These are phyloP conservation scores for Penicillium sp. DNA, from an alignment of 2,329 filamentous ascomycete species.

Conservation along the genomic window DNA sequence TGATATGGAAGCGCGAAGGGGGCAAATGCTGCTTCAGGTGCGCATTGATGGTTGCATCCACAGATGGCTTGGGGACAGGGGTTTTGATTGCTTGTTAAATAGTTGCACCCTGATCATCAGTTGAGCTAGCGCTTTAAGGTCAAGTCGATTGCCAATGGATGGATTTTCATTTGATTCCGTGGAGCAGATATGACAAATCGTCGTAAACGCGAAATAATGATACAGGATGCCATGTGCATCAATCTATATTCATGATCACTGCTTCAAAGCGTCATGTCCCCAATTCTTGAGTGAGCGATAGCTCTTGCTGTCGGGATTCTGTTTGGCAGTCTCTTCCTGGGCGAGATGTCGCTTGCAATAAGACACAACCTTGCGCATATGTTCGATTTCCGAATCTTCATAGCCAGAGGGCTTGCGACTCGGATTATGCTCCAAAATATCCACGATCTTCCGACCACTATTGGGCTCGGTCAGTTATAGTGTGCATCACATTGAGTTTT, in stretches of 20 bases:
- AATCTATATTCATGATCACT: slow-evolving; percentile 19
- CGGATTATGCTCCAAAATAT: slow-evolving; percentile 68
- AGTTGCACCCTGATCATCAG: background rate
- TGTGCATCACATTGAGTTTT: background rate
- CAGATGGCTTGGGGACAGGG: background rate
- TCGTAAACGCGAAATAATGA: no score
- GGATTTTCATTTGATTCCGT: background rate
- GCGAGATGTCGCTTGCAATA: slow-evolving; percentile 72
- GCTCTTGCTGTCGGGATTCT: slow-evolving; percentile 60
- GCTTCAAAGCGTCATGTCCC: slow-evolving; percentile 62
- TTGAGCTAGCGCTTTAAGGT: no score
- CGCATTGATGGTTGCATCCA: slow-evolving; percentile 6
- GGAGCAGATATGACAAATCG: background rate
- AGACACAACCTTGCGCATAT: slow-evolving; percentile 68
- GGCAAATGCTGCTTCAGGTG: slow-evolving; percentile 7
- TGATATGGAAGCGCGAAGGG: slow-evolving; percentile 4
- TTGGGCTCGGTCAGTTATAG: background rate
- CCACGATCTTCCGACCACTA: slow-evolving; percentile 67
- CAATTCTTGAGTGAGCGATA: slow-evolving; percentile 69
- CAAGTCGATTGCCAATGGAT: background rate
- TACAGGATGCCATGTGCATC: background rate
- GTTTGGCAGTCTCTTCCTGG: slow-evolving; percentile 65
- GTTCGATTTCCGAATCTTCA: slow-evolving; percentile 61
- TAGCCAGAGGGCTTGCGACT: slow-evolving; percentile 63
- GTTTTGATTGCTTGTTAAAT: background rate